Evolutionary conservation across 2,329 filamentous ascomycete genomes (phyloP).

Genomic region (Fusarium nelsonii): DNA sequence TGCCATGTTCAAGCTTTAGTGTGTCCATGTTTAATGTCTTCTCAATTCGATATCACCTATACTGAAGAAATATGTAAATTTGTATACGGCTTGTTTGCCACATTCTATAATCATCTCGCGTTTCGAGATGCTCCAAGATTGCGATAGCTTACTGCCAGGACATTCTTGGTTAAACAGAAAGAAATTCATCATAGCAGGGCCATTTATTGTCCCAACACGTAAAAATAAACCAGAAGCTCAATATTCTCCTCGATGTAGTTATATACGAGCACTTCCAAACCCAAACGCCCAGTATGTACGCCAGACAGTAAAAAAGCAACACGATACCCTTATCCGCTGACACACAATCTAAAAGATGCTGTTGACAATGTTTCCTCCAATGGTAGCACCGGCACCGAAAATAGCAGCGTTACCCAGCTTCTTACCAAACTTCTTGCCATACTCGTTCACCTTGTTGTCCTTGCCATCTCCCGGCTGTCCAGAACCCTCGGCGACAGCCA

Average conservation of each 20-base stretch:
- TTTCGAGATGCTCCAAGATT: not conserved
- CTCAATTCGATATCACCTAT: no score
- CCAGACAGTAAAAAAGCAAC: slow-evolving; percentile 8
- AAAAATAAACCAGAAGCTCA: not conserved
- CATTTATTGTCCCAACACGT: not conserved
- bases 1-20: no score
- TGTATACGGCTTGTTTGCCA: no score
- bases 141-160: not conserved
- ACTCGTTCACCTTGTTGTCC: slow-evolving; percentile 74
- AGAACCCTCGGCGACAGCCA: slow-evolving; percentile 75
- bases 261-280: slow-evolving; percentile 17
- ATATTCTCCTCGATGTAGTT: slow-evolving; percentile 11
- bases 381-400: slow-evolving; percentile 91
- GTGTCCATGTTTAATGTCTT: no score
- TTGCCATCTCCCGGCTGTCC: slow-evolving; percentile 66
- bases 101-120: not conserved
- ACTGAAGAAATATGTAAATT: not conserved
- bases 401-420: slow-evolving; percentile 86
- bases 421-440: slow-evolving; percentile 96
- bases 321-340: not conserved
- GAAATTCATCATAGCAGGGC: not conserved
- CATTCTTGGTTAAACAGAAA: not conserved
- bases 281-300: slow-evolving; percentile 35
- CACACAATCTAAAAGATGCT: slow-evolving; percentile 77
- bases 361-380: slow-evolving; percentile 91